These are phyloP conservation scores for Penicillium nucicola DNA, from an alignment of 495 filamentous ascomycete genomes.

Conservation along the genomic window DNA sequence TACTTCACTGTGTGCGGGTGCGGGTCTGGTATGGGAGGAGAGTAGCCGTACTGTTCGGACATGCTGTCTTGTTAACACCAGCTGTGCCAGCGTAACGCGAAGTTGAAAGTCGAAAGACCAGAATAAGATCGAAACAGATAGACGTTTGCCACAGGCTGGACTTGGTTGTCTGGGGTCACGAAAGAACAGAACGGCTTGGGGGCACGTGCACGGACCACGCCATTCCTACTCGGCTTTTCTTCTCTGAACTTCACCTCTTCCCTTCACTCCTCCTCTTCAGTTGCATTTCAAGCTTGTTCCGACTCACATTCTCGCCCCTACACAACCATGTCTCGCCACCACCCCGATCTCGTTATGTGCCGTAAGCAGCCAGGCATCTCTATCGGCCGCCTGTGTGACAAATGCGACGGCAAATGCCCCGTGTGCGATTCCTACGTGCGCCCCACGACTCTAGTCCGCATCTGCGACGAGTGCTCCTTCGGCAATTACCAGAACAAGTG, in stretches of 20 bases:
- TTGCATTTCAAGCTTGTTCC: neutral
- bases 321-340: conserved; percentile 33
- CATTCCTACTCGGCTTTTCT: conserved; percentile 17
- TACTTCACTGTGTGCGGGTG: neutral
- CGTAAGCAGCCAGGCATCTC: conserved; percentile 97
- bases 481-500: conserved; percentile 99
- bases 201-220: conserved; percentile 20
- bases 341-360: conserved; percentile 95
- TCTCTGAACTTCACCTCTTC: neutral
- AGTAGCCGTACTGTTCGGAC: conserved; percentile 31
- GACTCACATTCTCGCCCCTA: neutral
- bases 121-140: too few species aligned
- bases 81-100: too few species aligned
- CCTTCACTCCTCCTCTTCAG: conserved; percentile 7
- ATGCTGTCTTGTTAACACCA: conserved; percentile 9
- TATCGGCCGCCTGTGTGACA: conserved; percentile 98
- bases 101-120: too few species aligned
- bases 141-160: too few species aligned
- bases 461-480: conserved; percentile 99
- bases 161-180: neutral
- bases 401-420: conserved; percentile 99
- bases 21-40: neutral
- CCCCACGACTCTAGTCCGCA: conserved; percentile 92
- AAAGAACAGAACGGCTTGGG: neutral
- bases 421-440: conserved; percentile 99